Evolutionary conservation across 306 rosid species (phyloP), one percentile per base, ranked within the genome.

Genomic region (Pyrus bretschneideri): DNA sequence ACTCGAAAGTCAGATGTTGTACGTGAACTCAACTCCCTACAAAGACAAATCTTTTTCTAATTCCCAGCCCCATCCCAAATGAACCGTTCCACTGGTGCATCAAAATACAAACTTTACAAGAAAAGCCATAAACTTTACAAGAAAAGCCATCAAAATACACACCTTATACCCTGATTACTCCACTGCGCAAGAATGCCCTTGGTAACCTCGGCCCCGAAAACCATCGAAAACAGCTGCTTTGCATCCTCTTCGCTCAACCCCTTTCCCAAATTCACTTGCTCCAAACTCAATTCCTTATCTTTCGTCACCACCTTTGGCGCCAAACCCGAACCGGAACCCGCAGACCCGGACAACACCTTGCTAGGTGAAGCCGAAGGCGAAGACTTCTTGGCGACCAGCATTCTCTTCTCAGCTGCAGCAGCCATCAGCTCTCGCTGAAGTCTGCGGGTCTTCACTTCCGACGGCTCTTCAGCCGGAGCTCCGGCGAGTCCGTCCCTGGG

Each of bases 151-250:
- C 51, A 72, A 23, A 35, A 8, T 14, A 79, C 83, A 31, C 79
- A 93, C 98, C 98, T 91, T 81, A 95, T 92, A 62, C 98, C 98
- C 84, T 95, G 98, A 76, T 95, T 95, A 78, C 96, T 86, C 98
- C 98, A 95, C 81, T 85, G 97, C 11, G 92, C 93, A 51, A 95
- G 97, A 82, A 95, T 87, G 25, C 81, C 93, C 83, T 85, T 92
- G 1, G 97, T 88, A 54, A 95, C 98, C 78, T 80, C 89, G 64
- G 65, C 77, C 54, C 98, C 98, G 80, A 92, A 95, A 78, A 95
- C 89, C 96, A 95, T 90, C 27, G 81, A 69, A 81, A 95, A 95
- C 81, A 95, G 77, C 75, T 88, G 85, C 55, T 81, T 84, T 11
- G 98, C 96, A 67, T 89, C 97, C 70, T 79, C 90, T 23, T 51